Percentiles rank a stretch among this genome's conserved stretches.
These are phyloP conservation scores for Ascochyta clinopodiicola DNA, from an alignment of 2,329 filamentous ascomycete species.

Conservation along the genomic window DNA sequence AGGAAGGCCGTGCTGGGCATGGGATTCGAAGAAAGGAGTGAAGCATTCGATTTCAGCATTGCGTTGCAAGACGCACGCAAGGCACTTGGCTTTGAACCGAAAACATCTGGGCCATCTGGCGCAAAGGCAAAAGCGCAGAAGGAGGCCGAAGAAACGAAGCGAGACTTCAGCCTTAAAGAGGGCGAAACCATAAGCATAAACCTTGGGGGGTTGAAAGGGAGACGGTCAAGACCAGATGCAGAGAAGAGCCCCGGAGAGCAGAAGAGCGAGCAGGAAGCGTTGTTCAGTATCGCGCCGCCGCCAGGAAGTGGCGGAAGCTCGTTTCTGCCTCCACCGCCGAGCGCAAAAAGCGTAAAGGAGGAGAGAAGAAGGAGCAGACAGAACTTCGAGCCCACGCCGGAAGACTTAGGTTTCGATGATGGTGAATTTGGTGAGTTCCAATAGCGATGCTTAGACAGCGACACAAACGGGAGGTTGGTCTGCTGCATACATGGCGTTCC, in stretches of 20 bases:
- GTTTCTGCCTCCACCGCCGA: conserved; percentile 72
- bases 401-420: conserved; percentile 82
- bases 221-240: conserved; percentile 50
- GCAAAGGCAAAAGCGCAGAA: conserved; percentile 40
- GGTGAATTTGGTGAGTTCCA: conserved; percentile 87
- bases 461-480: neutral
- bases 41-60: conserved; percentile 86
- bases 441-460: conserved; percentile 33
- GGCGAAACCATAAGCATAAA: conserved; percentile 88
- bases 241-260: conserved; percentile 47
- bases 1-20: conserved; percentile 82
- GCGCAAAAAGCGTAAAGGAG: conserved; percentile 65
- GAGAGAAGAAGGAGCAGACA: conserved; percentile 63
- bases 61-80: conserved; percentile 79
- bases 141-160: conserved; percentile 61
- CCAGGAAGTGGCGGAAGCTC: conserved; percentile 54
- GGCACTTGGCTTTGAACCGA: conserved; percentile 66
- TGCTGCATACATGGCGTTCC: conserved; percentile 20
- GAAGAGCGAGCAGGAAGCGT: conserved; percentile 53
- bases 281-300: conserved; percentile 80
- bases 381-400: conserved; percentile 50
- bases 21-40: conserved; percentile 84
- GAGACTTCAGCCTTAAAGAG: conserved; percentile 85
- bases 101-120: conserved; percentile 31
- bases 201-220: conserved; percentile 65